Conservation (phyloP, 176 grass and related monocot genomes). For the Sorghum bicolor region DNA sequence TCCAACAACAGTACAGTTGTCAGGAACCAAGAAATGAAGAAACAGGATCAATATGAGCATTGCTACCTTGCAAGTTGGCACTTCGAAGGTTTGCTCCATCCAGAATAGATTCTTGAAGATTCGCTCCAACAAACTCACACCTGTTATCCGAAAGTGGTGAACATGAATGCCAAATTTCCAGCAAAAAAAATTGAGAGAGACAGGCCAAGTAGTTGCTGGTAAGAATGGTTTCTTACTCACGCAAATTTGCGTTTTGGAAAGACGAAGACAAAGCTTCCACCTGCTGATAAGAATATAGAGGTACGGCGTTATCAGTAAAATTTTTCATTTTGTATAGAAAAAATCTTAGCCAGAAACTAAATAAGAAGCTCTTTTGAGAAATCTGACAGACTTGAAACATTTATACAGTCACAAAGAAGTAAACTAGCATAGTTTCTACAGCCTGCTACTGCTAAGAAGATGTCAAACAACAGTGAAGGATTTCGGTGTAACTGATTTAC, state of each 20-base stretch:
- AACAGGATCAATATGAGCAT: not conserved
- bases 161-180: slow-evolving; percentile 1
- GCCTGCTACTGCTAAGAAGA: not conserved
- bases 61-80: slow-evolving; percentile 81
- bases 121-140: slow-evolving; percentile 83
- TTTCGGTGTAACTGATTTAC: slow-evolving; percentile 33
- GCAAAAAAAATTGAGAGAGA: not conserved
- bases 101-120: slow-evolving; percentile 62
- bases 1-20: not conserved
- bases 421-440: slow-evolving; percentile 6
- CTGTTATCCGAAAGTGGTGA: slow-evolving; percentile 40
- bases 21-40: slow-evolving; percentile 1
- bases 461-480: not conserved
- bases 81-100: slow-evolving; percentile 91
- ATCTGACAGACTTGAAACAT: not conserved
- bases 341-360: not conserved
- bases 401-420: not conserved
- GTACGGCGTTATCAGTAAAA: slow-evolving; percentile 11
- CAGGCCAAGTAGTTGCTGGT: not conserved
- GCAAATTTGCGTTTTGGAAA: slow-evolving; percentile 69
- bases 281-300: slow-evolving; percentile 43
- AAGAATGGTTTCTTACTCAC: slow-evolving; percentile 79
- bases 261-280: slow-evolving; percentile 61
- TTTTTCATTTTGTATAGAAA: slow-evolving; percentile 1
- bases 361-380: not conserved